Base-by-base conservation (phyloP, 495 filamentous ascomycete species). In the Cercophora newfieldiana region DNA sequence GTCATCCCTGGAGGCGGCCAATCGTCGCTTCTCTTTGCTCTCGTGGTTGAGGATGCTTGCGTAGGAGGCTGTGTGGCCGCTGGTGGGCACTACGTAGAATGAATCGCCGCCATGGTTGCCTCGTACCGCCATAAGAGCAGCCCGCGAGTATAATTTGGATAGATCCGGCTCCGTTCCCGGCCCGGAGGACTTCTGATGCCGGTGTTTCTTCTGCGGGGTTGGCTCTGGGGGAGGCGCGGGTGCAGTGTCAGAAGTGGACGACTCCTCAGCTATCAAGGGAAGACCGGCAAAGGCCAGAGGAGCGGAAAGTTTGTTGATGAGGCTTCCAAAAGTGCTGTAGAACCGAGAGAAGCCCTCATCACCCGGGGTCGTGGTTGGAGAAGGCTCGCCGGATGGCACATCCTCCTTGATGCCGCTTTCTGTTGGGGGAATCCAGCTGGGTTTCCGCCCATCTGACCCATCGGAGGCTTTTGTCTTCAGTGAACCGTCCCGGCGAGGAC, bases 1-100 rank as follows among this genome's bases (percentile, higher is more conserved):
- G 51, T 65, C 69, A 55, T 76, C 68, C 67, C 70, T 73, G 4
- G 78, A 78, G 6, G 79, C 75, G 63, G 81, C 77, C 54, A 82
- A 54, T 44, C 68, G 83, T 28, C 79, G 83, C 78, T 79, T 88
- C 61, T 88, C 89, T 60, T 88, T 90, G 59, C 90, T 85, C 2
- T 87, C 89, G 63, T 90, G 87, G 8, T 85, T 86, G 1, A 97
- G 79, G 28, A 99, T 96, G 51, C 87, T 90, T 3, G 95, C 94
- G 73, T 98, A 99, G 0, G 91, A 91, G 49, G 91, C 86, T 0
- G 93, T 97, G 63, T 92, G 91, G 28, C 95, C 95, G 5, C 91
- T 91, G 0, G 90, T 89, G 8, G 94, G 95, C 0, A 99, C 95
- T 1, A 99, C 91, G 72, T 97, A 97, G 81, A 98, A 99, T 28